Conservation (phyloP, 2,329 filamentous ascomycete species). For the Fusarium sterilihyphosum region DNA sequence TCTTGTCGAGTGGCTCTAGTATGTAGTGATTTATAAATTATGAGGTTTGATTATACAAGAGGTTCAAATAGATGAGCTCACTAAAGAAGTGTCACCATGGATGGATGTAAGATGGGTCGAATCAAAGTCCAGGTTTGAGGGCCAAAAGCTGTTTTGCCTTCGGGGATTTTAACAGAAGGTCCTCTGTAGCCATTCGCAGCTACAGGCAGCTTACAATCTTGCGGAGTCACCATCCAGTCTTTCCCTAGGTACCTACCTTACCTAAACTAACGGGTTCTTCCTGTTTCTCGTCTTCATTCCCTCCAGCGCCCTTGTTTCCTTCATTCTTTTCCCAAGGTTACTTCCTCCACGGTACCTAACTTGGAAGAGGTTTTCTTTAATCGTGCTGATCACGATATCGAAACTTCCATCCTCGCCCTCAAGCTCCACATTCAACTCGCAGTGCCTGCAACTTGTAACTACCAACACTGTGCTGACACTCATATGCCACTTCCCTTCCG, state of each 20-base stretch:
- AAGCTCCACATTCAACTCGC: too few relatives aligned
- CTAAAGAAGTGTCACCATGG: neutral
- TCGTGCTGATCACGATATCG: neutral
- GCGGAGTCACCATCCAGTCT: neutral
- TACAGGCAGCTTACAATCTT: neutral
- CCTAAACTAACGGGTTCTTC: neutral
- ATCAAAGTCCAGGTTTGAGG: neutral
- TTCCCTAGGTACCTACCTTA: neutral
- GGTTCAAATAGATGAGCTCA: neutral
- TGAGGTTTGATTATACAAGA: neutral
- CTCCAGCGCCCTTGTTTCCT: neutral
- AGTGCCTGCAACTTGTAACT: too few relatives aligned
- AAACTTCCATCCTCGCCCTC: neutral
- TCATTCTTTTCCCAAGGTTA: accelerated
- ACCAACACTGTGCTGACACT: neutral
- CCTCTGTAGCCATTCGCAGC: neutral
- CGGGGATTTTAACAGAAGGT: neutral
- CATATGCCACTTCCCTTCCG: neutral
- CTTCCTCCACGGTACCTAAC: neutral
- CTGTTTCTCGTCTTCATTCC: neutral
- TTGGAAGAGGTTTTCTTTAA: neutral
- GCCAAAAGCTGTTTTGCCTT: neutral
- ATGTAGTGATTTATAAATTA: neutral
- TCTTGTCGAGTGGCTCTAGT: neutral
- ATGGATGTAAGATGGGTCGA: neutral